Evolutionary conservation across 2,329 filamentous ascomycete species (phyloP), one percentile per base, ranked within the genome.

Genomic region (Conoideocrella luteorostrata): DNA sequence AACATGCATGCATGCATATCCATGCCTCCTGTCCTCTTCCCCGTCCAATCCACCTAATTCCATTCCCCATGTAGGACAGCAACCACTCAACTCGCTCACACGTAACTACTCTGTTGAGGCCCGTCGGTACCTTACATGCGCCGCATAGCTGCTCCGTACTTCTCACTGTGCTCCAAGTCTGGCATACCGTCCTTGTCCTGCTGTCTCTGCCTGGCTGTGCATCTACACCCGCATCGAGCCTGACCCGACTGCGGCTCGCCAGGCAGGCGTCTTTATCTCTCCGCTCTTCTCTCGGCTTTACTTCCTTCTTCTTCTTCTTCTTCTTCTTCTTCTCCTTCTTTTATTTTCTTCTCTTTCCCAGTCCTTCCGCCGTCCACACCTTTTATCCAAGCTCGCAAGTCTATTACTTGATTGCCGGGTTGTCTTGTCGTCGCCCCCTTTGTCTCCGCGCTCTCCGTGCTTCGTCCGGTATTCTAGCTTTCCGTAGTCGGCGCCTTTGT

Each of bases 401-500:
- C 3, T 24, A 37, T 15, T 28, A 39, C 20, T 4, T 44, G 28
- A 17, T 44, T 22, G 22, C 12, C 29, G 24, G n/a, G 32, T 28
- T 21, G 15, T 21, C 13, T 11, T 41, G 18, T 41, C 26, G n/a
- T 33, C 32, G 22, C 32, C 20, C 22, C 33, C 38, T 33, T 40
- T 20, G 7, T 28, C 12, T 4, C 12, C 37, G 18, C 18, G 18
- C 18, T 18, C 3, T 22, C 43, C 20, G 5, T 23, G 17, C 23
- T 32, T 24, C 21, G 21, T 21, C 35, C 4, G 22, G 9, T 23
- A 15, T 29, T 28, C 20, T 32, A 45, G 37, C 37, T 36, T 41
- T 18, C 37, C 43, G 43, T 36, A 45, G 37, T 45, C 43, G 43
- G 37, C 42, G 42, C 36, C 42, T 35, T 17, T 30, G 22, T 38